Base-by-base conservation (phyloP, 2,329 filamentous ascomycete species). In the Neophaeococcomyces mojaviensis region DNA sequence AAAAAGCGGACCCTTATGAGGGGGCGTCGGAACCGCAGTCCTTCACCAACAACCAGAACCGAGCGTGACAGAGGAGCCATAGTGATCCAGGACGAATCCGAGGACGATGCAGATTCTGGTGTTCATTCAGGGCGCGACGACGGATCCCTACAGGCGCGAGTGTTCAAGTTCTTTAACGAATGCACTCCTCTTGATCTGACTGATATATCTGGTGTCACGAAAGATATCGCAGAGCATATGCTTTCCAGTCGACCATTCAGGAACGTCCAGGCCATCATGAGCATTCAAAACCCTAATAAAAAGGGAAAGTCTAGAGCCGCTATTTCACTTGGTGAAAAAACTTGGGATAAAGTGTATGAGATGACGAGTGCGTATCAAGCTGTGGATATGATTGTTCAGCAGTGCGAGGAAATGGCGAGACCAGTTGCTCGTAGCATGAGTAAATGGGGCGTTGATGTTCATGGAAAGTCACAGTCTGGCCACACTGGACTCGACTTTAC, bases 131-230 rank as follows among this genome's bases (percentile, higher is more conserved):
- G 69, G 20, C 65, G 69, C 41, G 63, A 65, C 13, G 61, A 65
- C 24, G 35, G 30, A 8, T 44, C 47, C 4, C 61, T 78, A 33
- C 72, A 79, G 24, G 59, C 59, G 3, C 74, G 74, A 46, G 77
- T 96, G 5, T 70, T 97, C 22, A 75, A 81, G 6, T 94, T 88
- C 58, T 81, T 98, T 64, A 97, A 97, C 59, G 79, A 74, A 0
- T 92, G 86, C 61, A 79, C 80, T 4, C 69, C 79, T 8, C 77
- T 82, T 30, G 86, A 90, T 47, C 76, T 98, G 34, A 79, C 84
- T 1, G 89, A 94, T 55, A 82, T 96, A 50, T 87, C 87, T 0
- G 82, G 81, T 26, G 80, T 85, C 49, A 82, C 84, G 30, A 76
- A 84, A 54, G 78, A 81, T 4, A 74, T 82, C 38, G 81, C 89